A percentile compares a stretch with the other conserved stretches of the same genome.
These are phyloP conservation scores for Wickerhamiella hasegawae DNA, from an alignment of 805 yeast species.

Conservation along the genomic window DNA sequence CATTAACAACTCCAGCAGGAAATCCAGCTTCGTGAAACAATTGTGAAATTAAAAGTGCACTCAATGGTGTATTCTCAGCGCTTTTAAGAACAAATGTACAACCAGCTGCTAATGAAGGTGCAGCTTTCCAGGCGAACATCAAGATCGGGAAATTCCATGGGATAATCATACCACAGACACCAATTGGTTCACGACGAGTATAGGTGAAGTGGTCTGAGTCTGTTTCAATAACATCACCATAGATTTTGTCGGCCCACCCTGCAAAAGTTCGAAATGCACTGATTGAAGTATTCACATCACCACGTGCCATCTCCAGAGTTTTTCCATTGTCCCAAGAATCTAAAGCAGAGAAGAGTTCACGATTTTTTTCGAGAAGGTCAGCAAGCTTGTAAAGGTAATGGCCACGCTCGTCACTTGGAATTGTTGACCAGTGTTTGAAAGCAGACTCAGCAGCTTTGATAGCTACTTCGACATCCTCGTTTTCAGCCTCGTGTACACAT, in stretches of 20 bases:
- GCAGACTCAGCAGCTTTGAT: constrained; percentile 75
- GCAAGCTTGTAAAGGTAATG: constrained; percentile 54
- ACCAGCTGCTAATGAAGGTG: constrained; percentile 85
- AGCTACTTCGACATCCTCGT: constrained; percentile 68
- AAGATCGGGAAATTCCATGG: constrained; percentile 96
- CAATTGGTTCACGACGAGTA: constrained; percentile 78
- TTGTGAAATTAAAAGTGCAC: constrained; percentile 61
- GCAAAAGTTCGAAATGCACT: constrained; percentile 69
- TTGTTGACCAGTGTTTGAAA: constrained; percentile 55
- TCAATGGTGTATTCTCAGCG: constrained; percentile 84
- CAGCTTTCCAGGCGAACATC: constrained; percentile 91
- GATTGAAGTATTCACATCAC: constrained; percentile 58
- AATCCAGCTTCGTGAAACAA: constrained; percentile 68
- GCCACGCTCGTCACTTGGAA: constrained; percentile 56
- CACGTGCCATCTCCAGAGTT: constrained; percentile 47
- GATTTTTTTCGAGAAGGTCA: constrained; percentile 54
- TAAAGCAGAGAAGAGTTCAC: constrained; percentile 57
- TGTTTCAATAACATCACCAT: constrained; percentile 61
- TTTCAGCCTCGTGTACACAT: constrained; percentile 57
- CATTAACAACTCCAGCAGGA: constrained; percentile 83
- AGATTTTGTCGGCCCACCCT: constrained; percentile 81
- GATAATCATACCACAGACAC: constrained; percentile 89
- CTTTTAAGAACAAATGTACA: constrained; percentile 78
- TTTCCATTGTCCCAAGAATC: constrained; percentile 88
- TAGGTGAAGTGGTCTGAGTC: constrained; percentile 59